Evolutionary conservation across 139 green algal genomes (phyloP).

Genomic region (Nannochloris sp.): DNA sequence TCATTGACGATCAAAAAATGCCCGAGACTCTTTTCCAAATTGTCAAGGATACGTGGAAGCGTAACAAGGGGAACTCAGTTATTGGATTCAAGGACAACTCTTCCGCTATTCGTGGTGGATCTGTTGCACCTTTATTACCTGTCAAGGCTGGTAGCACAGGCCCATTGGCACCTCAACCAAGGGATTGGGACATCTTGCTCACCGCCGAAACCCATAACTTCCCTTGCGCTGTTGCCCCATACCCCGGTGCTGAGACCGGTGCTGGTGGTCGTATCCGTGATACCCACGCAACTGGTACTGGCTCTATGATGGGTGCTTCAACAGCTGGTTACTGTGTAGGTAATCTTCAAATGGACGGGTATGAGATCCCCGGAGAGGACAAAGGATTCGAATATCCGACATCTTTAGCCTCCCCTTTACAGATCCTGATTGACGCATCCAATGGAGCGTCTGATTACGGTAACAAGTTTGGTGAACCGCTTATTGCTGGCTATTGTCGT

Average conservation of each 20-base stretch:
- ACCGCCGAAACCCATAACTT: constrained; percentile 99
- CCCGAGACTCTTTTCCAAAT: constrained; percentile 72
- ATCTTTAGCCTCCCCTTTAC: constrained; percentile 69
- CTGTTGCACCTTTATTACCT: constrained; percentile 72
- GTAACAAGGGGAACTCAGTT: constrained; percentile 86
- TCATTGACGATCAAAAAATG: constrained; percentile 75
- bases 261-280: constrained; percentile 94
- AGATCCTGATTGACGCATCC: constrained; percentile 97
- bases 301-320: constrained; percentile 88
- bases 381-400: constrained; percentile 61
- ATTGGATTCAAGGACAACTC: constrained; percentile 99
- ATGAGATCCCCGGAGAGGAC: constrained; percentile 35
- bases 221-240: constrained; percentile 91
- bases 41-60: constrained; percentile 69
- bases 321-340: constrained; percentile 96
- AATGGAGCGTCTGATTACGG: constrained; percentile 96
- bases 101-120: constrained; percentile 66
- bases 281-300: constrained; percentile 95
- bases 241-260: constrained; percentile 92
- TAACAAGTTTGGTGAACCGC: constrained; percentile 99
- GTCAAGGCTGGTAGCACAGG: constrained; percentile 55
- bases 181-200: constrained; percentile 95
- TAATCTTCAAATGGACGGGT: constrained; percentile 77
- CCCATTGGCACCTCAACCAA: constrained; percentile 50
- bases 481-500: constrained; percentile 90